phyloP scores from a whole-genome alignment of 148 eudicot genomes.

The Rhododendron williamsianum region DNA sequence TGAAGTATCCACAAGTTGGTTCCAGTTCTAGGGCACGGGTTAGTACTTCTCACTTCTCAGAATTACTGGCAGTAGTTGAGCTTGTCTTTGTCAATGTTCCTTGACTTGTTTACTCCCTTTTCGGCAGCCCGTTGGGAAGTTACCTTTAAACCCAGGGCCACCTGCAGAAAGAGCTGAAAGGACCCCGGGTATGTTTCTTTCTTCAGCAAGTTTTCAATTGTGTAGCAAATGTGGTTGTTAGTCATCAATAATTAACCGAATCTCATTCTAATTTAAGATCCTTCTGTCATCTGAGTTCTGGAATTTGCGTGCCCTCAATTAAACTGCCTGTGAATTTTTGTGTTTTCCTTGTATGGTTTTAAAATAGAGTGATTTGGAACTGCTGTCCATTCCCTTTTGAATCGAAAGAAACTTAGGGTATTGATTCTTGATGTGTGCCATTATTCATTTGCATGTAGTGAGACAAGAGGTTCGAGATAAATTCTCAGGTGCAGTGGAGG shows the following conservation, averaged over 20 bases:
- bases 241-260: background rate
- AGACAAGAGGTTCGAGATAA: constrained; percentile 68
- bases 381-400: background rate
- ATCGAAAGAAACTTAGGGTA: background rate
- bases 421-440: background rate
- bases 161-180: constrained; percentile 69
- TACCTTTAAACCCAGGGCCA: constrained; percentile 61
- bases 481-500: constrained; percentile 74
- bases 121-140: constrained; percentile 58
- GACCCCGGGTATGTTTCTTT: constrained; percentile 52
- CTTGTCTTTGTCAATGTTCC: constrained; percentile 1
- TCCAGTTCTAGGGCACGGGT: constrained; percentile 86
- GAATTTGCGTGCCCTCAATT: background rate
- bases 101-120: constrained; percentile 1
- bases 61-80: background rate
- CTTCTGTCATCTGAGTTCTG: background rate
- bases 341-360: background rate
- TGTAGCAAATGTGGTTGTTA: background rate
- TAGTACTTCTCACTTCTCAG: constrained; percentile 14
- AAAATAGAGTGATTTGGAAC: background rate
- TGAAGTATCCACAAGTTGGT: constrained; percentile 93
- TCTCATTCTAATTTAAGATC: background rate
- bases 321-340: background rate
- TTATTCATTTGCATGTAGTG: constrained; percentile 18
- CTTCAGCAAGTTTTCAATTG: background rate